Evolutionary conservation across 177 flowering plant genomes (phyloP).

Genomic region (Vitis hybrid): DNA sequence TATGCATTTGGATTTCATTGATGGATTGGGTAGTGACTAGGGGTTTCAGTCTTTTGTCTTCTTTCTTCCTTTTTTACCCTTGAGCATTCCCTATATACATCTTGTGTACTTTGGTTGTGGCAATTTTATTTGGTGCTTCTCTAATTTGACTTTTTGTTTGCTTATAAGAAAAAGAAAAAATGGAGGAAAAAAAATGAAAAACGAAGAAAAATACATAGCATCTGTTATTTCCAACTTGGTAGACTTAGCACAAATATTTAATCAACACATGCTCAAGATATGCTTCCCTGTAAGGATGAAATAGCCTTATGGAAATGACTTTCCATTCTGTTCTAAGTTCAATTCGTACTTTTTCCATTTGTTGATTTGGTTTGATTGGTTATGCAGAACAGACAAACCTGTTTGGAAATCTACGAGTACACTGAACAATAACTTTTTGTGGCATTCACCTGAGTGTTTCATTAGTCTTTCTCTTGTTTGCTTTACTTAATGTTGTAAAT

Average conservation of each 20-base stretch:
- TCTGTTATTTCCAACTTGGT: background rate
- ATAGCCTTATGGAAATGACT: background rate
- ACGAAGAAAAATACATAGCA: too few species aligned
- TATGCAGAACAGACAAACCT: conserved; percentile 75
- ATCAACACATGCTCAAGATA: background rate
- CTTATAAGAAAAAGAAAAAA: too few species aligned
- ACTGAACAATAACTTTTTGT: background rate
- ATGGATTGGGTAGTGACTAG: too few species aligned
- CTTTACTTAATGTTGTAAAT: too few species aligned
- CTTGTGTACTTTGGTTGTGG: too few species aligned
- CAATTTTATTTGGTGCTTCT: too few species aligned
- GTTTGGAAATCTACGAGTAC: conserved; percentile 89
- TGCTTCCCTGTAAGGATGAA: background rate
- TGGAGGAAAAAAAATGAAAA: too few species aligned
- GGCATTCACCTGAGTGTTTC: background rate
- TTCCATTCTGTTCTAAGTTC: background rate
- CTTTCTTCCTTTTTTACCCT: too few species aligned
- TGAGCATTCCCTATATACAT: too few species aligned
- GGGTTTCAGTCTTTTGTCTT: too few species aligned
- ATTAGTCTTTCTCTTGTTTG: background rate
- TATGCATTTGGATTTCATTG: too few species aligned
- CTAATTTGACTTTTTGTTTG: too few species aligned
- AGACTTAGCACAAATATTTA: background rate
- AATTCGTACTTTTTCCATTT: background rate
- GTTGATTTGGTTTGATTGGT: conserved; percentile 8